Base-by-base conservation (phyloP, 768 basidiomycete genomes). In the Leucocoprinus sp. region DNA sequence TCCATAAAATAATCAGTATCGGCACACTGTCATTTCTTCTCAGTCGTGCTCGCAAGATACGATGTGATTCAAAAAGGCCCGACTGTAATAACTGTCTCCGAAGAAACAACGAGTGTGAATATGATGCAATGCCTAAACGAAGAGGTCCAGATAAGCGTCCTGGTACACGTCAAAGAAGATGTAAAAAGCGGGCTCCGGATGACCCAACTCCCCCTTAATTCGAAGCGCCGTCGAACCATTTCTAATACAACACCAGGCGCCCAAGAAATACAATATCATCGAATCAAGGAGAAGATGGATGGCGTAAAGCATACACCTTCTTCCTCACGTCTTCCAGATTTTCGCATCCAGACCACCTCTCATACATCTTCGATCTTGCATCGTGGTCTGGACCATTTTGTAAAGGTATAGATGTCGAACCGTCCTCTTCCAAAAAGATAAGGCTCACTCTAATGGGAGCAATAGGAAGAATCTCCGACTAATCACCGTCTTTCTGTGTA, bases 111-210 rank as follows among this genome's bases (percentile, higher is more conserved):
- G 71, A 72, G 44, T 90, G 87, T 64, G 73, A 82, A 64, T 90
- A 89, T 64, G 87, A 90, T 59, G 67, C 76, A 22, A 82, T 75
- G 45, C 86, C 86, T 55, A 87, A 84, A 64, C 80, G 88, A 50
- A 75, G 87, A 50, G 88, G 88, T 2, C 87, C 87, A 51, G 87
- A 90, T 73, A 89, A 87, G 66, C 78, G 77, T 56, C 87, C 87
- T 48, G 87, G 87, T 22, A 88, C 85, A 48, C 76, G 86, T 51
- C 83, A 86, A 60, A 74, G 87, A 54, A 82, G 82, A 45, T 88
- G 84, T 73, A 89, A 89, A 77, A 89, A 86, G 70, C 71, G 84
- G 48, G 73, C 76, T 27, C 65, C 72, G 28, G 78, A 80, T 51
- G 74, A 68, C 42, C 66, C 73, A 51, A 65, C 61, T 43, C 58